A percentile compares a stretch with the other conserved stretches of the same genome.
Conservation (phyloP, 192 early-diverging fungal species). For the Podila clonocystis region DNA sequence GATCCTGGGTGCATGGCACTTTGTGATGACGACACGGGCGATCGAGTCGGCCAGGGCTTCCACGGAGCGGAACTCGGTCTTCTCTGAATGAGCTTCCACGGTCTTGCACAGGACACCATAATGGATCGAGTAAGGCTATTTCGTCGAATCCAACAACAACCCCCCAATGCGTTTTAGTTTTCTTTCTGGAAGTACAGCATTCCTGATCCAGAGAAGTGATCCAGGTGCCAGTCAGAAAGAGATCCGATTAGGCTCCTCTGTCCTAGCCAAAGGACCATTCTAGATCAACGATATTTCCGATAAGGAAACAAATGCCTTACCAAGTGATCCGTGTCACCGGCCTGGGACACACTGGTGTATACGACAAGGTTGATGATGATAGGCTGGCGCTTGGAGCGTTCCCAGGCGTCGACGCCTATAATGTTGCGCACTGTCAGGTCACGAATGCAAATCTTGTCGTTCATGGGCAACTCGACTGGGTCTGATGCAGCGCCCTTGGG, state of each 20-base stretch:
- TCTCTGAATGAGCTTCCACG: constrained; percentile 81
- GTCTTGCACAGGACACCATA: constrained; percentile 84
- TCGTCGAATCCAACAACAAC: not conserved
- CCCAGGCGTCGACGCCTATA: constrained; percentile 95
- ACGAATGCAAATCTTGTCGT: constrained; percentile 76
- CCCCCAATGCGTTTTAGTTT: no score
- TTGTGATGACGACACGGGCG: constrained; percentile 65
- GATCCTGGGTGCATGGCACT: constrained; percentile 73
- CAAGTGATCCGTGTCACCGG: constrained; percentile 83
- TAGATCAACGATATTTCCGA: no score
- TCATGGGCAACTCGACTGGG: constrained; percentile 35
- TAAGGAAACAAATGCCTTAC: constrained; percentile 6
- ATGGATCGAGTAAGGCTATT: constrained; percentile 75
- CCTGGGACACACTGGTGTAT: constrained; percentile 76
- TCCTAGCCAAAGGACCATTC: not conserved
- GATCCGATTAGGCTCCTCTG: not conserved
- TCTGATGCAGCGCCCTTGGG: constrained; percentile 1
- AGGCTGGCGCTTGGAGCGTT: constrained; percentile 87
- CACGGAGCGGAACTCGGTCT: constrained; percentile 73
- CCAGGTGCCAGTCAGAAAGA: no score
- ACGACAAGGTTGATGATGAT: constrained; percentile 83
- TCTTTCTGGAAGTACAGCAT: no score
- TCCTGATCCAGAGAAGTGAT: no score
- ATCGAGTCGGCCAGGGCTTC: constrained; percentile 77
- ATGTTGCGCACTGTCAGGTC: constrained; percentile 84